phyloP scores from a whole-genome alignment of 2,329 filamentous ascomycete species.

The Emericellopsis cladophorae region DNA sequence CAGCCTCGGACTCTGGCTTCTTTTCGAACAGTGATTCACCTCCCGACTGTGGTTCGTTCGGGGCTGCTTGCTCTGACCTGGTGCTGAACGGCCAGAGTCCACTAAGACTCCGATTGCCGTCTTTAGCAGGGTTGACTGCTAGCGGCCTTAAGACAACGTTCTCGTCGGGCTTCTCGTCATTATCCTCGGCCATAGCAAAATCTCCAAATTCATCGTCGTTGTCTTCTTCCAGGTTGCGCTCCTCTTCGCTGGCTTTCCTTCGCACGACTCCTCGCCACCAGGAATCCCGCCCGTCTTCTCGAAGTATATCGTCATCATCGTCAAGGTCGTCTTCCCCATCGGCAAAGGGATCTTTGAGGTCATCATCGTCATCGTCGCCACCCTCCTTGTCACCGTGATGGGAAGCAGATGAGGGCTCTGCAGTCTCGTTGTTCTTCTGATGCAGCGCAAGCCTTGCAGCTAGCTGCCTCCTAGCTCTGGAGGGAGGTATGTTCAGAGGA shows the following conservation, averaged over 20 bases:
- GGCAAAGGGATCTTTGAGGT: slow-evolving; percentile 31
- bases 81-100: slow-evolving; percentile 47
- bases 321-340: slow-evolving; percentile 43
- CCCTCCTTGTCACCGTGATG: slow-evolving; percentile 24
- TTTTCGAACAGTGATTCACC: not conserved
- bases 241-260: slow-evolving; percentile 25
- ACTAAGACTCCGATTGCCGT: slow-evolving; percentile 28
- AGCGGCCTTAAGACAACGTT: slow-evolving; percentile 41
- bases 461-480: slow-evolving; percentile 76
- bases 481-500: slow-evolving; percentile 75
- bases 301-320: slow-evolving; percentile 23
- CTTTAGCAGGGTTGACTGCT: slow-evolving; percentile 35
- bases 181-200: slow-evolving; percentile 51
- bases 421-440: slow-evolving; percentile 45
- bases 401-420: slow-evolving; percentile 30
- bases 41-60: not conserved
- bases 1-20: not conserved
- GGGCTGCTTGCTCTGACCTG: slow-evolving; percentile 12
- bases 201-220: slow-evolving; percentile 57
- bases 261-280: slow-evolving; percentile 34
- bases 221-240: slow-evolving; percentile 36
- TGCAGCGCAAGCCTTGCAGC: slow-evolving; percentile 75
- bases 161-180: slow-evolving; percentile 14
- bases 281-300: slow-evolving; percentile 21
- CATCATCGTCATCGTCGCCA: slow-evolving; percentile 24